Evolutionary conservation across 2,329 filamentous ascomycete species (phyloP), one percentile per base, ranked within the genome.

Genomic region (Aureobasidium sp.): DNA sequence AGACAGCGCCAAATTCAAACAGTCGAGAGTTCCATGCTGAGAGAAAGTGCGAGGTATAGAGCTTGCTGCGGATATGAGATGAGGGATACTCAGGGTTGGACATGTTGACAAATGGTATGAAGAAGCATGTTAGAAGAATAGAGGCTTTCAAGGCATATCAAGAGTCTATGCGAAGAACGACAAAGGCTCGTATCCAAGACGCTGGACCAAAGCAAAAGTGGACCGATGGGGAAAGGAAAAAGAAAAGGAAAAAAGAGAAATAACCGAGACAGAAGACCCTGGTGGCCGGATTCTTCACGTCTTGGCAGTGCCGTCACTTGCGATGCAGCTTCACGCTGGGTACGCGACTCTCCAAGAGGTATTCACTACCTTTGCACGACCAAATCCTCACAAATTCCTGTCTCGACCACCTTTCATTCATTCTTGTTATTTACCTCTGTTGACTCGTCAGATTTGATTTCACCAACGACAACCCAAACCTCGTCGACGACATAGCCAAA

Each of bases 1-100:
- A 71, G 14, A 80, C 75, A n/a, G 78, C 75, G 37, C 76, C 78
- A 63, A 81, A 80, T 65, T 81, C 79, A 67, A 81, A 81, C 1
- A 73, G 70, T 22, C 79, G 73, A 1, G 76, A 75, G 64, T 80
- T 81, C 79, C 79, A 81, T 5, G 78, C 75, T 0, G 78, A 79
- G 1, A 81, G 73, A 37, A 75, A 74, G 61, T 81, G 79, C 0
- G 79, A 81, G 17, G 72, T 55, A 65, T 79, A 81, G 6, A 81
- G 70, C 39, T 67, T 67, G 17, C 29, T 62, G 29, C 44, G 48
- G n/a, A 62, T 57, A n/a, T 36, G 51, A 25, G n/a, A 12, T 1
- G 60, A 62, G 12, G 60, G 49, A 9, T 15, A 11, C 2, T 56
- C 42, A 3, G 47, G 11, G 2, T 11, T 27, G 15, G 37, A 31